Percentiles rank a stretch among this genome's conserved stretches.
phyloP scores from a whole-genome alignment of 169 alveolate genomes.

The Eimeria necatrix region DNA sequence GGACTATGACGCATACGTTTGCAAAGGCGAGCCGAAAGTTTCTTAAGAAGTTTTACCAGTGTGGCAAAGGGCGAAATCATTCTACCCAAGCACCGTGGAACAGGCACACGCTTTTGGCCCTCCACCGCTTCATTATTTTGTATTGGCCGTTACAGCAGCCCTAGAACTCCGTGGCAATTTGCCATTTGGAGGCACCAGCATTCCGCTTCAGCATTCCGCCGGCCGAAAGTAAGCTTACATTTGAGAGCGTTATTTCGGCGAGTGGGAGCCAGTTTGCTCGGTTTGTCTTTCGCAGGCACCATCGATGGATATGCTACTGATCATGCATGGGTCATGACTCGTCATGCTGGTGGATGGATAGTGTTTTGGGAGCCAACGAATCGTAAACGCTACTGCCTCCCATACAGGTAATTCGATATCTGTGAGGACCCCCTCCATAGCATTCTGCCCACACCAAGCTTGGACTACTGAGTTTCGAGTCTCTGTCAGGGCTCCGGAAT shows the following conservation, averaged over 20 bases:
- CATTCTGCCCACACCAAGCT: background rate
- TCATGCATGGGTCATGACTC: slow-evolving; percentile 86
- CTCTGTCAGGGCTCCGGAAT: background rate
- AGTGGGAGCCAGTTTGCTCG: background rate
- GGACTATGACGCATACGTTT: slow-evolving; percentile 86
- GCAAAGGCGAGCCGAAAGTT: slow-evolving; percentile 77
- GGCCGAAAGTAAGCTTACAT: no score
- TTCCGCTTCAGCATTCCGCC: no score
- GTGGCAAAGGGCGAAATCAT: no score
- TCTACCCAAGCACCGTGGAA: no score
- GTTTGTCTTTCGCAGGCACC: slow-evolving; percentile 24
- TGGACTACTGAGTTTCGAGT: background rate
- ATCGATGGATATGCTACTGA: slow-evolving; percentile 69
- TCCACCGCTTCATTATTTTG: no score
- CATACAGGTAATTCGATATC: slow-evolving; percentile 58
- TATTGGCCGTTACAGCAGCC: no score
- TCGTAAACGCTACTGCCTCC: slow-evolving; percentile 83
- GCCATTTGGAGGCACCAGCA: no score
- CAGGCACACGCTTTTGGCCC: no score
- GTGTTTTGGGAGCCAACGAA: slow-evolving; percentile 86
- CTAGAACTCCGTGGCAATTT: no score
- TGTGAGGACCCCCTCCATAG: background rate
- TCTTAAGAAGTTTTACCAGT: background rate
- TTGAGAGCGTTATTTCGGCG: no score
- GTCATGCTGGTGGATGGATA: slow-evolving; percentile 85